Evolutionary conservation across 495 filamentous ascomycete genomes (phyloP).

Genomic region (Aspergillus homomorphus): DNA sequence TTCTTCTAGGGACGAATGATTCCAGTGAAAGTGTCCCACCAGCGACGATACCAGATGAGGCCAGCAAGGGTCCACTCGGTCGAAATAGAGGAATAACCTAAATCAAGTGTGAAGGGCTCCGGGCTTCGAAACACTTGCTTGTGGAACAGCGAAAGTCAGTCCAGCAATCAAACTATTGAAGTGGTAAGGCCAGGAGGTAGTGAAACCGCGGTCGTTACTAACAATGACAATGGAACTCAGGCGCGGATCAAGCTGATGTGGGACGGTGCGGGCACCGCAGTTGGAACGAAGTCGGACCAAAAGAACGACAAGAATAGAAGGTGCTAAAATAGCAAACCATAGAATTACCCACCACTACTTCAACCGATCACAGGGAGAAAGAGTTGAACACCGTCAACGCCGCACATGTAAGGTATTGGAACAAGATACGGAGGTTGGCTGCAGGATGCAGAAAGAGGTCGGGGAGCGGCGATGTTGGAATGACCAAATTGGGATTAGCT

Average conservation of each 20-base stretch:
- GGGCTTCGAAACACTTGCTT: neutral
- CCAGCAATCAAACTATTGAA: neutral
- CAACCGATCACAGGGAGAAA: neutral
- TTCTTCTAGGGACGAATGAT: neutral
- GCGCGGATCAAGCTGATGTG: slow-evolving; percentile 17
- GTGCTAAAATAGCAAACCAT: neutral
- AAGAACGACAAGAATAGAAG: slow-evolving; percentile 21
- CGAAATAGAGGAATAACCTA: slow-evolving; percentile 3
- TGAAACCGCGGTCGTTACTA: slow-evolving; percentile 11
- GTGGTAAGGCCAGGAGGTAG: neutral
- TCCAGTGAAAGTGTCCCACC: neutral
- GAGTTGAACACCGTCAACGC: neutral
- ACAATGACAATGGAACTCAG: slow-evolving; percentile 12
- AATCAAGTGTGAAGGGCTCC: neutral
- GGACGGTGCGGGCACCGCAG: slow-evolving; percentile 23
- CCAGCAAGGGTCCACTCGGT: neutral
- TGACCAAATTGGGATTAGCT: neutral
- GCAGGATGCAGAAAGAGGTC: neutral
- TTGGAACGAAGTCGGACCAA: slow-evolving; percentile 13
- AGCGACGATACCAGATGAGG: neutral
- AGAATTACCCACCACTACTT: neutral
- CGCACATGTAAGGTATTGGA: neutral
- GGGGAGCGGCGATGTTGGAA: neutral
- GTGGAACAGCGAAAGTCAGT: neutral
- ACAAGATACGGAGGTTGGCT: neutral